A percentile compares a stretch with the other conserved stretches of the same genome.
phyloP scores from a whole-genome alignment of 257 asterid species.

The Verbena officinalis region DNA sequence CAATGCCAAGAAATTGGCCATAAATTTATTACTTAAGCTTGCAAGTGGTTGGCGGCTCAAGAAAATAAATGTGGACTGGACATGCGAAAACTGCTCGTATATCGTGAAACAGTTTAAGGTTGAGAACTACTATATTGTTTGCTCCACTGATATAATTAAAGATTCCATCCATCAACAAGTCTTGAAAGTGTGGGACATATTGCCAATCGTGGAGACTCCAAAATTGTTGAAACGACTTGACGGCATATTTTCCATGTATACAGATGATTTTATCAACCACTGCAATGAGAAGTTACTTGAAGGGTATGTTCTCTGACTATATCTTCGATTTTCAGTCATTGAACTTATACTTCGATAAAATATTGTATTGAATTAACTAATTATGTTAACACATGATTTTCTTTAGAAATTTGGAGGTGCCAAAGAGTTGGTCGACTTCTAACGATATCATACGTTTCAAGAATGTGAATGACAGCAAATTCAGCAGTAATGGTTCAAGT shows the following conservation, averaged over 20 bases:
- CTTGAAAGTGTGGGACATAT: slow-evolving; percentile 64
- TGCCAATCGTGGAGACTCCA: slow-evolving; percentile 47
- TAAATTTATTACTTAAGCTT: slow-evolving; percentile 47
- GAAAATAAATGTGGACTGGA: slow-evolving; percentile 46
- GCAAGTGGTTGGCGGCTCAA: slow-evolving; percentile 79
- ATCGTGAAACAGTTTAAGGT: slow-evolving; percentile 56
- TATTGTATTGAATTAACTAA: background rate
- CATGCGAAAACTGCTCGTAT: slow-evolving; percentile 48
- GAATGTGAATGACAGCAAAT: slow-evolving; percentile 13
- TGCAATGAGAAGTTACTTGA: slow-evolving; percentile 51
- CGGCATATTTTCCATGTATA: slow-evolving; percentile 46
- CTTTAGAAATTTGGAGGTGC: slow-evolving; percentile 58
- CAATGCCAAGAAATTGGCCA: slow-evolving; percentile 38
- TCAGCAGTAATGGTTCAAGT: slow-evolving; percentile 25
- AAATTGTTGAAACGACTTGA: slow-evolving; percentile 57
- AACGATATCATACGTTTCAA: slow-evolving; percentile 41
- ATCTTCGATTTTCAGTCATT: too few species aligned
- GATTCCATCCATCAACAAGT: slow-evolving; percentile 50
- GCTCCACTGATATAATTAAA: slow-evolving; percentile 56
- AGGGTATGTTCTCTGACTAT: slow-evolving; percentile 43
- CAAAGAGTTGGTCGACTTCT: slow-evolving; percentile 52
- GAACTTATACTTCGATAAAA: too few species aligned
- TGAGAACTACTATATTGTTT: slow-evolving; percentile 45
- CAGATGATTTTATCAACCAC: slow-evolving; percentile 48
- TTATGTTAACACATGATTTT: background rate